Base-by-base conservation (phyloP, 768 basidiomycete genomes). In the Mycena venus region DNA sequence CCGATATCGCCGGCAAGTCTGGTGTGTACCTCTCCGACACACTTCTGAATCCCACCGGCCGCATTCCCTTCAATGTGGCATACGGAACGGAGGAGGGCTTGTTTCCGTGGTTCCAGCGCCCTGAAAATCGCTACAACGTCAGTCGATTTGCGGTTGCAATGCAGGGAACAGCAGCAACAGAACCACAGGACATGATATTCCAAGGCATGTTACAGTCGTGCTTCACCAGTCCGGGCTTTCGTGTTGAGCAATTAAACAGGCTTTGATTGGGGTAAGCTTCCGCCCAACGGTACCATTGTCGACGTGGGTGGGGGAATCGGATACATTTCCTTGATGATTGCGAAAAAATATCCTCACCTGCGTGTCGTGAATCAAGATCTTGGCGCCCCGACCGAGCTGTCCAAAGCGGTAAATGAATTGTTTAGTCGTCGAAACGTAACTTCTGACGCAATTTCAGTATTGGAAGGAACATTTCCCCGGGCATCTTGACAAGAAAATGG, bases 1-100 rank as follows among this genome's bases (percentile, higher is more conserved):
- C 80, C 32, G 80, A 82, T 51, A 59, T 68, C 38, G 62, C 31
- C 23, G 67, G 53, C 12, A 77, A 67, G 49, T 66, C 47, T 60
- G 65, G 23, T 21, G 71, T 66, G 21, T 51, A 69, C 31, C 58
- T 69, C 14, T 2, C 29, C 15, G 67, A 68, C 6, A 44, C 67
- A 4, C 17, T 68, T n/a, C 4, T 49, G 31, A 59, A 68, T 27
- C 27, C 67, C 25, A 59, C 2, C 17, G 31, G n/a, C 8, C 9
- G 10, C n/a, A 1, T 58, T 15, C 67, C 67, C 17, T 68, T 68
- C 38, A 59, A 59, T 6, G 10, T 58, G 3, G 67, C 56, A 10
- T 47, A 32, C 32, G 6, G 23, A 14, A 59, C 67, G 11, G 23
- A 58, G 1, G 21, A 68, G n/a, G 1, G 19, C 7, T 10, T 68